A percentile compares a stretch with the other conserved stretches of the same genome.
Conservation (phyloP, 2,329 filamentous ascomycete species). For the Graphilbum ipis-grandicollis region DNA sequence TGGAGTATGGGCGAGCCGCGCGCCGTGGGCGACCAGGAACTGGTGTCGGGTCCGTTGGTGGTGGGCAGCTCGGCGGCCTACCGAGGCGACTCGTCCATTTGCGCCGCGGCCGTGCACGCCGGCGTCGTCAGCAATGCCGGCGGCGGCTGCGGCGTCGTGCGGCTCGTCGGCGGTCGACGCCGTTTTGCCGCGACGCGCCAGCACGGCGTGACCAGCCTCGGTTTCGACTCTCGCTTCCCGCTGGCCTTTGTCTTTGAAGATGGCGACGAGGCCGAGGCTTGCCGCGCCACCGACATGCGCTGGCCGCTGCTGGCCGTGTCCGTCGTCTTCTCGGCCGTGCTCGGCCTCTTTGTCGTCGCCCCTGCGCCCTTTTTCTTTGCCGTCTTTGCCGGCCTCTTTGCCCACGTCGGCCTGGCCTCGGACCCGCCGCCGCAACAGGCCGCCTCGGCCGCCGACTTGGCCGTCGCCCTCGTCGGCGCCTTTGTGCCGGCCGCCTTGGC, state of each 20-base stretch:
- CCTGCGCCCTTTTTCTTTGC: slow-evolving; percentile 72
- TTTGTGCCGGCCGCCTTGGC: slow-evolving; percentile 79
- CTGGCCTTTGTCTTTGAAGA: slow-evolving; percentile 64
- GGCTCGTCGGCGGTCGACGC: slow-evolving; percentile 42
- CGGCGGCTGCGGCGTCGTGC: slow-evolving; percentile 58
- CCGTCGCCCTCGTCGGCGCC: slow-evolving; percentile 64
- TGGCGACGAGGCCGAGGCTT: slow-evolving; percentile 21
- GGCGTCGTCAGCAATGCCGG: slow-evolving; percentile 47
- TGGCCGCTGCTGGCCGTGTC: slow-evolving; percentile 77
- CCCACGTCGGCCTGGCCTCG: slow-evolving; percentile 76
- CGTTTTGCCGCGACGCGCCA: slow-evolving; percentile 43
- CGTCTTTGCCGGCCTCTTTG: slow-evolving; percentile 67
- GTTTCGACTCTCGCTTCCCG: slow-evolving; percentile 80
- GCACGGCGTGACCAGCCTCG: slow-evolving; percentile 61
- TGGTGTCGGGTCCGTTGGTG: slow-evolving; percentile 47
- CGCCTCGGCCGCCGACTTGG: slow-evolving; percentile 47
- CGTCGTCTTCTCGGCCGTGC: slow-evolving; percentile 55
- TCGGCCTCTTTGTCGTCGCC: slow-evolving; percentile 70
- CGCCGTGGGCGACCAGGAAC: slow-evolving; percentile 53
- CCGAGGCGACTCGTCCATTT: slow-evolving; percentile 70
- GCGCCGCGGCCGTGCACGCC: slow-evolving; percentile 57
- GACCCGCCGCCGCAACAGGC: slow-evolving; percentile 70
- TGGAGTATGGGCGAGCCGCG: slow-evolving; percentile 52
- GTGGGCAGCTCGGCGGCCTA: slow-evolving; percentile 50
- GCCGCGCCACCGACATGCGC: slow-evolving; percentile 57